Evolutionary conservation across 1,139 yeast genomes (phyloP).

Genomic region (Casaregolazyma suthepensis): DNA sequence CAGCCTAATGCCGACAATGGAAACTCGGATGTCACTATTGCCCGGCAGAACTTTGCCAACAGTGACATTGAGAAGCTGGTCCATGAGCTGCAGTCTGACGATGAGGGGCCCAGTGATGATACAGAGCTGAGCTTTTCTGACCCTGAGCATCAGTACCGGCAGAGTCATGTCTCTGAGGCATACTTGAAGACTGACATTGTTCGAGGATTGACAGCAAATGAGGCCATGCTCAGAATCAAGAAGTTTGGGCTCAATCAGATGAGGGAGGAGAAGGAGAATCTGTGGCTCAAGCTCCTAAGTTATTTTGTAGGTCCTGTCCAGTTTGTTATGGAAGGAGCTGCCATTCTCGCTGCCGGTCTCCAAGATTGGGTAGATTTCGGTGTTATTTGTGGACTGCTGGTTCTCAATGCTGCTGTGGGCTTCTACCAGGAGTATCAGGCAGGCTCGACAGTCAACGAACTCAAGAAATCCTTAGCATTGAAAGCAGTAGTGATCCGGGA

Average conservation of each 20-base stretch:
- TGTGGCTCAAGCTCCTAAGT: conserved; percentile 77
- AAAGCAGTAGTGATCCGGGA: conserved; percentile 62
- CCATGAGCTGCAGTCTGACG: conserved; percentile 81
- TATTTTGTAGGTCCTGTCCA: conserved; percentile 98
- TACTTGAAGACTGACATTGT: conserved; percentile 81
- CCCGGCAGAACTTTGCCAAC: conserved; percentile 40
- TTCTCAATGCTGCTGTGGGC: conserved; percentile 92
- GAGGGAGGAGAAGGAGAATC: conserved; percentile 88
- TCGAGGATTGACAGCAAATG: conserved; percentile 73
- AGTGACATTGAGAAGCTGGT: conserved; percentile 88
- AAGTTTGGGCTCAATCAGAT: conserved; percentile 90
- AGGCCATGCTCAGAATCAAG: conserved; percentile 82
- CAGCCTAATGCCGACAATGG: background rate
- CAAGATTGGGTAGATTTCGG: conserved; percentile 99
- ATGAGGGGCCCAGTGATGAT: conserved; percentile 48
- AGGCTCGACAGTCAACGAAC: conserved; percentile 42
- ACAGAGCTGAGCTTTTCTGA: conserved; percentile 40
- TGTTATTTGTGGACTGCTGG: conserved; percentile 84
- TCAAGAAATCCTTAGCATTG: conserved; percentile 39
- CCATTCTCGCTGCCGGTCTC: conserved; percentile 94
- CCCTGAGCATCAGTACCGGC: background rate
- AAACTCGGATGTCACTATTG: background rate
- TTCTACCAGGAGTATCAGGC: conserved; percentile 88
- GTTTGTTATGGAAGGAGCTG: conserved; percentile 98
- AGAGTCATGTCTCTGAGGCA: conserved; percentile 66